These are phyloP conservation scores for Terfezia boudieri DNA, from an alignment of 495 filamentous ascomycete species.

Conservation along the genomic window DNA sequence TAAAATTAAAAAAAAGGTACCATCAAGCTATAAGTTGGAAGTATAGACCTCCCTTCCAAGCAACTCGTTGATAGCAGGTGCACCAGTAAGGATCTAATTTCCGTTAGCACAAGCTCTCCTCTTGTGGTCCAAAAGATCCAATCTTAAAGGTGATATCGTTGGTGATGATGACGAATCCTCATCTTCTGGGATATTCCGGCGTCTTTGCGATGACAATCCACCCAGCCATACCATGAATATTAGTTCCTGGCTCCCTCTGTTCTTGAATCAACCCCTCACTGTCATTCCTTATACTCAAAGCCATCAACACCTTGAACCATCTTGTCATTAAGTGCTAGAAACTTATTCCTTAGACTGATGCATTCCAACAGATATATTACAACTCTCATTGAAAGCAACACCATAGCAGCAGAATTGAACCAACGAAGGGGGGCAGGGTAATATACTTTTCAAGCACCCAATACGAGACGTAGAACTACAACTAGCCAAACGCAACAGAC, in stretches of 20 bases:
- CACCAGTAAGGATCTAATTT: slow-evolving; percentile 65
- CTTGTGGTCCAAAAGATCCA: slow-evolving; percentile 84
- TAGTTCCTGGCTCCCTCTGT: slow-evolving; percentile 77
- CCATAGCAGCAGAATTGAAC: too few species aligned
- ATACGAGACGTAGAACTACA: too few species aligned
- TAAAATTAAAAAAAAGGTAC: too few species aligned
- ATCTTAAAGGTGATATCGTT: slow-evolving; percentile 99
- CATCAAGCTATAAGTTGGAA: slow-evolving; percentile 94
- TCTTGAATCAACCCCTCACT: slow-evolving; percentile 81
- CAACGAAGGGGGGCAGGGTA: too few species aligned
- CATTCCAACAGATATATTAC: too few species aligned
- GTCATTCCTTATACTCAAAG: slow-evolving; percentile 86
- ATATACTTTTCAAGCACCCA: too few species aligned
- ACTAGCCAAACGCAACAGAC: too few species aligned
- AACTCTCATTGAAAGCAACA: too few species aligned
- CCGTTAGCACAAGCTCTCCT: slow-evolving; percentile 26
- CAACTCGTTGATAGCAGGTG: slow-evolving; percentile 92
- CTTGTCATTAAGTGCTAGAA: slow-evolving; percentile 50
- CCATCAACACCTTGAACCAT: slow-evolving; percentile 72
- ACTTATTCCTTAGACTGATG: too few species aligned
- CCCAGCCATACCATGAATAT: slow-evolving; percentile 92
- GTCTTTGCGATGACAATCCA: slow-evolving; percentile 94
- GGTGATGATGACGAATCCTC: slow-evolving; percentile 84
- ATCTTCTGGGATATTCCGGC: slow-evolving; percentile 80
- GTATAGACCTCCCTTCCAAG: slow-evolving; percentile 97